Conservation (phyloP, 2,329 filamentous ascomycete species). For the Berkeleyomyces basicola region DNA sequence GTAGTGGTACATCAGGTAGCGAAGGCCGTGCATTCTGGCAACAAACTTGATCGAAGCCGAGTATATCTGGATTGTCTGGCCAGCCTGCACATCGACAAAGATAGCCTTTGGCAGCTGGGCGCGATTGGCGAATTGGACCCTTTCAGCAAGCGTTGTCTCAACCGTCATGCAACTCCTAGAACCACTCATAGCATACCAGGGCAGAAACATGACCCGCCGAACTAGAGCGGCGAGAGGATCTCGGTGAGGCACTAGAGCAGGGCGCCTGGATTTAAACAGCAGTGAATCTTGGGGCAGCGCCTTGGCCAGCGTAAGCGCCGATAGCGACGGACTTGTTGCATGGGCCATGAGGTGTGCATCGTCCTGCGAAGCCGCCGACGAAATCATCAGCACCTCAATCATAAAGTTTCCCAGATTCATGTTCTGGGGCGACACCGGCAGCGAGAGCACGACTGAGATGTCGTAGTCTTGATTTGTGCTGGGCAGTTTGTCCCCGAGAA, state of each 20-base stretch:
- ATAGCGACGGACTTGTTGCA: neutral
- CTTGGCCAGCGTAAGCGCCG: neutral
- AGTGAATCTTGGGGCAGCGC: slow-evolving; percentile 18
- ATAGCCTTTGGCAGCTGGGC: slow-evolving; percentile 29
- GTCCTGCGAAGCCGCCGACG: neutral
- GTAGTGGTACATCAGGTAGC: slow-evolving; percentile 79
- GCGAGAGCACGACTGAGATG: slow-evolving; percentile 52
- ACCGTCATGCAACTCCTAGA: slow-evolving; percentile 6
- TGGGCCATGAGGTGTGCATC: neutral
- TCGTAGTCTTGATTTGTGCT: slow-evolving; percentile 70
- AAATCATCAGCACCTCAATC: slow-evolving; percentile 44
- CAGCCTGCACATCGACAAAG: slow-evolving; percentile 51
- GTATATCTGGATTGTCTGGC: slow-evolving; percentile 61
- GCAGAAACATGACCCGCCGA: slow-evolving; percentile 44
- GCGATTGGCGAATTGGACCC: slow-evolving; percentile 40
- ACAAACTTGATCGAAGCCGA: slow-evolving; percentile 48
- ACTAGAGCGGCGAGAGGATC: slow-evolving; percentile 50
- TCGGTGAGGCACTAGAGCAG: slow-evolving; percentile 64
- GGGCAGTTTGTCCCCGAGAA: slow-evolving; percentile 34
- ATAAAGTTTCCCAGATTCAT: slow-evolving; percentile 80
- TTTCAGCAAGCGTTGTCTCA: slow-evolving; percentile 54
- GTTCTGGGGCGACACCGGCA: slow-evolving; percentile 68
- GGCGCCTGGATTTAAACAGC: slow-evolving; percentile 50
- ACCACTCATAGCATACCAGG: slow-evolving; percentile 44
- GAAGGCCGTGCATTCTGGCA: slow-evolving; percentile 58